These are phyloP conservation scores for Linnemannia hyalina DNA, from an alignment of 192 early-diverging fungal genomes.

Conservation along the genomic window DNA sequence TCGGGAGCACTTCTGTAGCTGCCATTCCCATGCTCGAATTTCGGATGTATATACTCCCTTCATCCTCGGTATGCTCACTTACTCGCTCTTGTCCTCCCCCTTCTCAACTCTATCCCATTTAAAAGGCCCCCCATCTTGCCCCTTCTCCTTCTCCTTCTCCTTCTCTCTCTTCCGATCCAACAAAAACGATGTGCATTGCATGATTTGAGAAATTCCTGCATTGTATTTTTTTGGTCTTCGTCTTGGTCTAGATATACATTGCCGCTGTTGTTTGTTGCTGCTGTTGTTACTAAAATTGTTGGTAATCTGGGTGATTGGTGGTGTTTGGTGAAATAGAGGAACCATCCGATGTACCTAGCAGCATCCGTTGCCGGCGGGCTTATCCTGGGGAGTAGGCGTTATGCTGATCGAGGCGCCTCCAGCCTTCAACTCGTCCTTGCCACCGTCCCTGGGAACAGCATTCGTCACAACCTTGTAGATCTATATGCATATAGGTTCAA, in stretches of 20 bases:
- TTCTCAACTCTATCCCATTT: background rate
- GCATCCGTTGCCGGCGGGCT: constrained; percentile 56
- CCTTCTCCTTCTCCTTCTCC: background rate
- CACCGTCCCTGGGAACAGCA: constrained; percentile 52
- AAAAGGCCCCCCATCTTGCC: background rate
- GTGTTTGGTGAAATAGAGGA: background rate
- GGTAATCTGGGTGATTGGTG: background rate
- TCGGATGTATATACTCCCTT: no score
- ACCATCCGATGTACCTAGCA: constrained; percentile 28
- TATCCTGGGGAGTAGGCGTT: constrained; percentile 54
- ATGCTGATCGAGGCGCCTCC: constrained; percentile 57
- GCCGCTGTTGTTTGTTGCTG: background rate
- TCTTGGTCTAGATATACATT: background rate
- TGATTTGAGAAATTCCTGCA: background rate
- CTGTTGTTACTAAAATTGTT: background rate
- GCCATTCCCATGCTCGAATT: no score
- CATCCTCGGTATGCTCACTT: no score
- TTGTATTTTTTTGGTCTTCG: background rate
- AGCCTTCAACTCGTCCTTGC: constrained; percentile 61
- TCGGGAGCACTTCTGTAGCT: no score
- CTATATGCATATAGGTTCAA: constrained; percentile 7
- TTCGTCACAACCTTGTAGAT: constrained; percentile 62
- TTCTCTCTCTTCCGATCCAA: background rate
- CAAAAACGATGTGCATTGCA: background rate
- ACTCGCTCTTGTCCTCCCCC: background rate